Base-by-base conservation (phyloP, 805 yeast species). In the Candida boleticola region DNA sequence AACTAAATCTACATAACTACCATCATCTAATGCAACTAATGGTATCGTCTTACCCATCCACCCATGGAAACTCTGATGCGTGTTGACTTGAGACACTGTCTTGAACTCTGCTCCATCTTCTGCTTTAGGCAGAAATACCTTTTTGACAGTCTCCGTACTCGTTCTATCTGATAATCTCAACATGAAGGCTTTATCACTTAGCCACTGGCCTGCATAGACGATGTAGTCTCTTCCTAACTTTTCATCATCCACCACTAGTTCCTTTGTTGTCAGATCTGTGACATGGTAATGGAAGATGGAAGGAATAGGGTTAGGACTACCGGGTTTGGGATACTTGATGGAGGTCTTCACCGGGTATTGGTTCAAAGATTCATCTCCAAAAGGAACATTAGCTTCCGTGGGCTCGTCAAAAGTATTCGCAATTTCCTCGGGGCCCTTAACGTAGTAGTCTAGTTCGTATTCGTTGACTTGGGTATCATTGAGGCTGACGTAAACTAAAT, bases 301-400 rank as follows among this genome's bases (percentile, higher is more conserved):
- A 2, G 82, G 66, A 5, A 55, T 54, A 0, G 95, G 92, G 52
- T 83, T 82, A 0, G 64, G 49, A 23, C 71, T 71, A 0, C 93
- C 93, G 1, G 92, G 85, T 54, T 82, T 84, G 1, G 95, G 90
- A 57, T 86, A 86, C 48, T 77, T 80, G 39, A 84, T 58, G 9
- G 60, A 48, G 19, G 69, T 61, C 7, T 62, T 49, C 3, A 54
- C 51, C 1, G 87, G 86, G 53, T 82, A 83, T 37, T 67, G 70
- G 35, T 61, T 54, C 5, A 55, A 44, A 13, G 27, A 25, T n/a
- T n/a, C n/a, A 11, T 23, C 27, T 7, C 27, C 11, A 11, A 23
- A 23, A n/a, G n/a, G n/a, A n/a, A n/a, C n/a, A 23, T 7, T 11
- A 7, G 27, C 7, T 23, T 23, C 11, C 16, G 42, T 36, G 5